phyloP scores from a whole-genome alignment of 169 alveolate genomes.

The Plasmodium sp. region DNA sequence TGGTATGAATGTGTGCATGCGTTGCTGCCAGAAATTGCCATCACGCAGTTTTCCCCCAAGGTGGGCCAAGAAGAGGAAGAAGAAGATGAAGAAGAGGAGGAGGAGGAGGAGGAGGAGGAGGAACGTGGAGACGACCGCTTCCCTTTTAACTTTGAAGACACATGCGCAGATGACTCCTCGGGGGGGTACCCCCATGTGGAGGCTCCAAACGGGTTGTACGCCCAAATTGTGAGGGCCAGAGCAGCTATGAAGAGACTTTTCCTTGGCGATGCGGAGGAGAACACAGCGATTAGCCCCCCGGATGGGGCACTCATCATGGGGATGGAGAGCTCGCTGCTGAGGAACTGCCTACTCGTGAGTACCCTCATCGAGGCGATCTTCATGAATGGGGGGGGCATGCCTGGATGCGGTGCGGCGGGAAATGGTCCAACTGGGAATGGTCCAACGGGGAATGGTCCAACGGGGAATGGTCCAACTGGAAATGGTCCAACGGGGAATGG shows the following conservation, averaged over 20 bases:
- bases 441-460: too few relatives aligned
- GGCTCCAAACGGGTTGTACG: not conserved
- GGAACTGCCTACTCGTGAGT: slow-evolving; percentile 4
- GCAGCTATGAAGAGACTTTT: not conserved
- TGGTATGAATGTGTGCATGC: slow-evolving; percentile 55
- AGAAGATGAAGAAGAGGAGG: not conserved
- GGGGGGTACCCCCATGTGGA: not conserved
- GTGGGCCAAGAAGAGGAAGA: not conserved
- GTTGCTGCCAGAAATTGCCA: slow-evolving; percentile 50
- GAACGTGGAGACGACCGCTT: not conserved
- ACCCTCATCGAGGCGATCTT: slow-evolving; percentile 18
- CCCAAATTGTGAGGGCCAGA: slow-evolving; percentile 16
- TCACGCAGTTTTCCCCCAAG: not conserved
- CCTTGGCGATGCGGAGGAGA: not conserved
- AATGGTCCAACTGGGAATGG: not conserved
- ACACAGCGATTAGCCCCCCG: not conserved
- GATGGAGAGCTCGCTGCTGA: not conserved
- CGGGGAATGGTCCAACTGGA: not conserved
- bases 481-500: not conserved
- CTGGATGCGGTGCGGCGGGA: not conserved
- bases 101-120: not conserved
- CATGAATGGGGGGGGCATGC: not conserved
- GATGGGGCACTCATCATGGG: not conserved
- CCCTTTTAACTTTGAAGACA: not conserved
- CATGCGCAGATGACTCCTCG: not conserved